Base-by-base conservation (phyloP, 441 rosid species). In the Pelargonium cotyledonis region DNA sequence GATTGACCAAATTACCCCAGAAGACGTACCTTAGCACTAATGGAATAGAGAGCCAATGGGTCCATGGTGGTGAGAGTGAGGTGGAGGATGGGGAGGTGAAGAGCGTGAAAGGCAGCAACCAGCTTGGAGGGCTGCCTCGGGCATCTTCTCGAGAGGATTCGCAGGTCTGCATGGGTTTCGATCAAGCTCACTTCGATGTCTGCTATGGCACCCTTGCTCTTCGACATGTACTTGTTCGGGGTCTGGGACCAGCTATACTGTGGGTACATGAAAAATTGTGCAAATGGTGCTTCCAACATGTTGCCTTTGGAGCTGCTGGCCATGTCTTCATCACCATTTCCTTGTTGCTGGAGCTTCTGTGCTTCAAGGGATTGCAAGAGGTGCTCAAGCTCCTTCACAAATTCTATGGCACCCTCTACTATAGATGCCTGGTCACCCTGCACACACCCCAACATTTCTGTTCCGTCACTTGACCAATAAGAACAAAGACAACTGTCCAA, bases 341-440 rank as follows among this genome's bases (percentile, higher is more conserved):
- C 57, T 51, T n/a, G 12, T 60, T 70, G 66, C 63, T 83, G 72
- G 47, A 76, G 68, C 79, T 87, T 92, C 75, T 81, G 82, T 49
- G 89, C 88, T 84, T 90, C 90, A 51, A 92, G 87, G 47, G 86
- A 77, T 67, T 84, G 84, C 67, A 90, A 75, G 35, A 85, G 82
- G 19, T 87, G 92, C 82, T 92, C 96, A 65, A 90, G 85, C 69
- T 90, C 89, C 86, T 90, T 92, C 75, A 92, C 90, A 80, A 85
- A 92, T 75, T 88, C 96, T 68, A 90, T 86, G 7, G 95, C 95
- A 35, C 95, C 95, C 46, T 93, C 96, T 55, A 92, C 95, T 71
- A 88, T 84, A 21, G 96, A 87, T 5, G 96, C 98, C 76, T 89
- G 98, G 76, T 92, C 98, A 71, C 96, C 93, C 98, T 92, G 60